A percentile compares a stretch with the other conserved stretches of the same genome.
phyloP scores from a whole-genome alignment of 179 eudicot species.

The Corrigiola litoralis region DNA sequence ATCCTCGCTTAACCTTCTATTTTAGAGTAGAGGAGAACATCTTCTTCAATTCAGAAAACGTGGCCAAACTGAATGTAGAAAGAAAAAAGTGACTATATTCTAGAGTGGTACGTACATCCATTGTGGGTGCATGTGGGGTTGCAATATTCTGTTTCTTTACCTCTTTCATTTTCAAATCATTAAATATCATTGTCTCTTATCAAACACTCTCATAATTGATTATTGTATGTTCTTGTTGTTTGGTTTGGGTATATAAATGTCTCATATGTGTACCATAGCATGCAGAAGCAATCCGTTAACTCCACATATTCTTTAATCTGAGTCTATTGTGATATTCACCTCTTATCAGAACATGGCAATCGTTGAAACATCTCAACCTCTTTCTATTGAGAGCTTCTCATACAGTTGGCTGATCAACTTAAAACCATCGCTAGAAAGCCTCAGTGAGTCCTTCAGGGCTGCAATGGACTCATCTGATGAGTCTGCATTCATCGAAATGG shows the following conservation, averaged over 20 bases:
- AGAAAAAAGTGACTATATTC: slow-evolving; percentile 25
- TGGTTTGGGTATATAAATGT: slow-evolving; percentile 12
- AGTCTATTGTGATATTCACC: not conserved
- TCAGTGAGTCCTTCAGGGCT: slow-evolving; percentile 47
- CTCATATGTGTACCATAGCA: slow-evolving; percentile 18
- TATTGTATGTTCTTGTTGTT: slow-evolving; percentile 24
- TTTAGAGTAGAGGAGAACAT: slow-evolving; percentile 3
- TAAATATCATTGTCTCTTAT: slow-evolving; percentile 46
- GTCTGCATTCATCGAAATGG: slow-evolving; percentile 83
- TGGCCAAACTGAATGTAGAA: slow-evolving; percentile 18
- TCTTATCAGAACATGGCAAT: slow-evolving; percentile 23
- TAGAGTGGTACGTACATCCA: slow-evolving; percentile 38
- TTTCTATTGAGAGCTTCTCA: slow-evolving; percentile 78
- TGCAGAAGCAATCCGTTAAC: slow-evolving; percentile 30
- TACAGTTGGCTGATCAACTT: slow-evolving; percentile 64
- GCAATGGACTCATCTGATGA: slow-evolving; percentile 53
- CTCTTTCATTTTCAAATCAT: slow-evolving; percentile 31
- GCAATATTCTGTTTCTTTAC: slow-evolving; percentile 39
- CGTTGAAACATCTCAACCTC: slow-evolving; percentile 43
- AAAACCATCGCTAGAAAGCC: slow-evolving; percentile 56
- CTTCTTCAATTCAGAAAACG: slow-evolving; percentile 22
- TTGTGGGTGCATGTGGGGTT: slow-evolving; percentile 57
- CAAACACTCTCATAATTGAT: slow-evolving; percentile 30
- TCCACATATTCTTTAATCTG: not conserved
- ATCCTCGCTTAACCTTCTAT: slow-evolving; percentile 7